A percentile compares a stretch with the other conserved stretches of the same genome.
These are phyloP conservation scores for Lepraria neglecta DNA, from an alignment of 495 filamentous ascomycete genomes.

Conservation along the genomic window DNA sequence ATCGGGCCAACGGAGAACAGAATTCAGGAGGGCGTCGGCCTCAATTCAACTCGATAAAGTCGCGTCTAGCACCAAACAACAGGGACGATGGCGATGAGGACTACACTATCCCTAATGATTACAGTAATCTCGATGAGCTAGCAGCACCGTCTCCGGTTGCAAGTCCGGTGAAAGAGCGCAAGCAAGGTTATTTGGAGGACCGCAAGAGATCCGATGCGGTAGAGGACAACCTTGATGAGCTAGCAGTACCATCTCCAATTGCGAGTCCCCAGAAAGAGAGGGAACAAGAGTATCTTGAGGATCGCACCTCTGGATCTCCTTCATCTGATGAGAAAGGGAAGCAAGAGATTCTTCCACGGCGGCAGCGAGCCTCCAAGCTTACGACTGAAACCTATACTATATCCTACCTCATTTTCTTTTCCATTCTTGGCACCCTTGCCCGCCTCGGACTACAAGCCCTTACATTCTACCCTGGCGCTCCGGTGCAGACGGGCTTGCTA, in stretches of 20 bases:
- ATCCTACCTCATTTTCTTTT: slow-evolving; percentile 80
- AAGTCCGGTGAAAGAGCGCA: slow-evolving; percentile 36
- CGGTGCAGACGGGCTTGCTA: slow-evolving; percentile 63
- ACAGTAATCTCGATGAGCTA: slow-evolving; percentile 46
- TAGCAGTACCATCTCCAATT: slow-evolving; percentile 22
- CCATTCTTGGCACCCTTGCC: slow-evolving; percentile 78
- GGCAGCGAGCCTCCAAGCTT: slow-evolving; percentile 41
- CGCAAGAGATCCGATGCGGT: background rate
- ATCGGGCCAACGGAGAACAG: background rate
- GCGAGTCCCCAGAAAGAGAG: slow-evolving; percentile 8
- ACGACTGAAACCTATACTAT: slow-evolving; percentile 70
- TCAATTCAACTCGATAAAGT: background rate
- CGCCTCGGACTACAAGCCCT: slow-evolving; percentile 76
- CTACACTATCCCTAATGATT: slow-evolving; percentile 21
- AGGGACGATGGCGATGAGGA: background rate
- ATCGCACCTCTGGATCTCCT: slow-evolving; percentile 9
- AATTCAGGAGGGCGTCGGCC: background rate
- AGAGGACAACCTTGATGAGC: slow-evolving; percentile 28
- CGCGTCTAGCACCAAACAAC: background rate
- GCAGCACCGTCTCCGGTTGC: slow-evolving; percentile 40
- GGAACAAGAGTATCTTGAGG: slow-evolving; percentile 14
- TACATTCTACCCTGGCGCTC: slow-evolving; percentile 72
- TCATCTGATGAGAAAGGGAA: slow-evolving; percentile 10
- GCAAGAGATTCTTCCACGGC: background rate
- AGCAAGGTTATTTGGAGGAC: slow-evolving; percentile 7